These are phyloP conservation scores for Puccinia coronata DNA, from an alignment of 1,284 basidiomycete genomes.

Conservation along the genomic window DNA sequence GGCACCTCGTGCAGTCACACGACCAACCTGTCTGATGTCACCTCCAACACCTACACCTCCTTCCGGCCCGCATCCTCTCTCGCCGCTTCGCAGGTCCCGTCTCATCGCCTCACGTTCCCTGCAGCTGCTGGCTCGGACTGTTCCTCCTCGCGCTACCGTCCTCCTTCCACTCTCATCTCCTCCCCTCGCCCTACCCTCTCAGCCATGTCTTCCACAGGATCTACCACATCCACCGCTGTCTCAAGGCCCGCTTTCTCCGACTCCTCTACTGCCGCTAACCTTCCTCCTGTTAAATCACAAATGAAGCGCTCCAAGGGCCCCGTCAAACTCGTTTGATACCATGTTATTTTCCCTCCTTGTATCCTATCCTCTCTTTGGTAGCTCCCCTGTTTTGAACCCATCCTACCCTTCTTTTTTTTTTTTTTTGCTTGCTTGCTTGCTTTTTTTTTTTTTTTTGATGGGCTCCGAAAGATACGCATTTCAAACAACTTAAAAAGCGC, in stretches of 20 bases:
- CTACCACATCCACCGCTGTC: conserved; percentile 3
- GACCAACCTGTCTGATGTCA: neutral
- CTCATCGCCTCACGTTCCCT: neutral
- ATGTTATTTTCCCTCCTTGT: neutral
- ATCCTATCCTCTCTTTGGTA: neutral
- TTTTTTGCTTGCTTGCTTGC: neutral
- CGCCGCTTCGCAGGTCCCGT: neutral
- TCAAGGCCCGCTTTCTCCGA: neutral
- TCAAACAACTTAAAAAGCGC: no score
- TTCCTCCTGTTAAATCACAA: conserved; percentile 12
- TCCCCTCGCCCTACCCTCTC: conserved; percentile 22
- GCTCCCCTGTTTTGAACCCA: neutral
- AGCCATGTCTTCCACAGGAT: neutral
- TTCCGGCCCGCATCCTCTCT: neutral
- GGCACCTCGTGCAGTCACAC: neutral
- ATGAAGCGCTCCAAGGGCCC: conserved; percentile 31
- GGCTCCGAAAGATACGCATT: no score
- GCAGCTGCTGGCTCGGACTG: neutral
- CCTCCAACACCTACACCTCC: neutral
- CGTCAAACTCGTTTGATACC: conserved; percentile 24
- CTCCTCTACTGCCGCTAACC: neutral
- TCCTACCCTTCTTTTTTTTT: no score
- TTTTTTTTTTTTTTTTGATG: no score
- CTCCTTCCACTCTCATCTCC: neutral
- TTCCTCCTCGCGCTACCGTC: neutral